Conservation (phyloP, 2,329 filamentous ascomycete species). For the Hypoxylon sp. region DNA sequence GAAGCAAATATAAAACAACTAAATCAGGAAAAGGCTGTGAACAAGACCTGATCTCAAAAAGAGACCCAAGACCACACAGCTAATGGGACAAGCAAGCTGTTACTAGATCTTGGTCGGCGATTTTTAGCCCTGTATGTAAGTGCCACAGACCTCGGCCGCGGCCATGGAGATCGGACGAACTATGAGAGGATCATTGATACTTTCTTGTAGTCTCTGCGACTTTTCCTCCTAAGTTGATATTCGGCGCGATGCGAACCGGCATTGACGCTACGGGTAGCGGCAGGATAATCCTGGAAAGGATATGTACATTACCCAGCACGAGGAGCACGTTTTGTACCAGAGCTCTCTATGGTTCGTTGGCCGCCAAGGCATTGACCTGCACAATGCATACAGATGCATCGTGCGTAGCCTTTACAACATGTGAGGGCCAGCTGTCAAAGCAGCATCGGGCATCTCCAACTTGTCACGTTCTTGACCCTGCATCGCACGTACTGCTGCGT, state of each 20-base stretch:
- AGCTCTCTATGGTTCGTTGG: conserved; percentile 38
- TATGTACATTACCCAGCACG: conserved; percentile 18
- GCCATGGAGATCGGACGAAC: conserved; percentile 34
- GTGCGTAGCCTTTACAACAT: conserved; percentile 39
- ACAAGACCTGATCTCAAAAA: conserved; percentile 23
- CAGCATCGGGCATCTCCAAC: conserved; percentile 47
- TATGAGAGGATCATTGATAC: conserved; percentile 10
- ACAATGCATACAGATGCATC: conserved; percentile 45
- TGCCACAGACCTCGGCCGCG: conserved; percentile 35
- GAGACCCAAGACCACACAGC: conserved; percentile 30
- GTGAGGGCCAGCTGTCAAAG: conserved; percentile 46
- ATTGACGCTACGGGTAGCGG: conserved; percentile 40
- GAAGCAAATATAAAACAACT: conserved; percentile 33
- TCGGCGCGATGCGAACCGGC: conserved; percentile 41
- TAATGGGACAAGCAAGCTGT: conserved; percentile 28
- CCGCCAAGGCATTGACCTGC: conserved; percentile 46
- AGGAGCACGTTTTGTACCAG: conserved; percentile 21
- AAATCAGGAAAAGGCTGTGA: conserved; percentile 29
- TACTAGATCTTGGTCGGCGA: conserved; percentile 45
- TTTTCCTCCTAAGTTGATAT: conserved; percentile 23
- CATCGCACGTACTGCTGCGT: conserved; percentile 36
- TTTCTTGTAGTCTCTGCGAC: conserved; percentile 2
- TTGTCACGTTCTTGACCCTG: conserved; percentile 47
- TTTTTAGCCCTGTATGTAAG: conserved; percentile 43
- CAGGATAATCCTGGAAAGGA: conserved; percentile 22